A percentile compares a stretch with the other conserved stretches of the same genome.
Evolutionary conservation across 177 flowering plant genomes (phyloP).

Genomic region (Vitis hybrid): DNA sequence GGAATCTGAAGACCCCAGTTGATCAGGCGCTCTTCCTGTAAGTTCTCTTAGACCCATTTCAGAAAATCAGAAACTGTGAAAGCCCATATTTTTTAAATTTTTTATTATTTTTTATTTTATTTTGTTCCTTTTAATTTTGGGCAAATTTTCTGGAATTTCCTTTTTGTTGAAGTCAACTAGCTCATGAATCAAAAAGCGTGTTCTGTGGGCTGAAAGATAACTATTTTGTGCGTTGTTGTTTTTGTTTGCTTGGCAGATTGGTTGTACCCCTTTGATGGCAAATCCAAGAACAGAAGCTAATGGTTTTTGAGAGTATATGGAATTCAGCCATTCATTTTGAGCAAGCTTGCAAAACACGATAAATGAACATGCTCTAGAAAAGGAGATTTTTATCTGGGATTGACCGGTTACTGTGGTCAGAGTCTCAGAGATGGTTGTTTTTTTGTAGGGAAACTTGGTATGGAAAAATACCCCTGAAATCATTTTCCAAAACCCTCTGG

Average conservation of each 20-base stretch:
- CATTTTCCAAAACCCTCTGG: background rate
- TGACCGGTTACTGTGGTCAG: background rate
- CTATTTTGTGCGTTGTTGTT: background rate
- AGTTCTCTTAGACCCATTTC: conserved; percentile 21
- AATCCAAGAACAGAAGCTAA: background rate
- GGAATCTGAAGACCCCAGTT: background rate
- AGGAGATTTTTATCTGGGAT: background rate
- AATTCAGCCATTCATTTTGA: background rate
- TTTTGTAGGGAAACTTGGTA: background rate
- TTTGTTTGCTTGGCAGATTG: conserved; percentile 10
- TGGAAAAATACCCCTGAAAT: background rate
- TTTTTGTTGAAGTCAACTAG: background rate
- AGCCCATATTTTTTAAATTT: conserved; percentile 6
- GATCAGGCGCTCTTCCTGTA: conserved; percentile 19
- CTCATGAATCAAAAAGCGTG: background rate
- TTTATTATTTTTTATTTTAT: conserved; percentile 1
- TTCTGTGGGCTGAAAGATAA: background rate
- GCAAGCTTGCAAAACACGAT: background rate
- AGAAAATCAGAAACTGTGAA: conserved; percentile 2
- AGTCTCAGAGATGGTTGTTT: background rate
- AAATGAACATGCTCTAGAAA: background rate
- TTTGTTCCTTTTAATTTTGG: background rate
- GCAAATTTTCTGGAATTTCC: background rate
- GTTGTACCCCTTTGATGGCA: conserved; percentile 1
- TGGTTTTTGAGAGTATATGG: background rate